A percentile compares a stretch with the other conserved stretches of the same genome.
These are phyloP conservation scores for Abelmoschus esculentus DNA, from an alignment of 345 rosid species.

Conservation along the genomic window DNA sequence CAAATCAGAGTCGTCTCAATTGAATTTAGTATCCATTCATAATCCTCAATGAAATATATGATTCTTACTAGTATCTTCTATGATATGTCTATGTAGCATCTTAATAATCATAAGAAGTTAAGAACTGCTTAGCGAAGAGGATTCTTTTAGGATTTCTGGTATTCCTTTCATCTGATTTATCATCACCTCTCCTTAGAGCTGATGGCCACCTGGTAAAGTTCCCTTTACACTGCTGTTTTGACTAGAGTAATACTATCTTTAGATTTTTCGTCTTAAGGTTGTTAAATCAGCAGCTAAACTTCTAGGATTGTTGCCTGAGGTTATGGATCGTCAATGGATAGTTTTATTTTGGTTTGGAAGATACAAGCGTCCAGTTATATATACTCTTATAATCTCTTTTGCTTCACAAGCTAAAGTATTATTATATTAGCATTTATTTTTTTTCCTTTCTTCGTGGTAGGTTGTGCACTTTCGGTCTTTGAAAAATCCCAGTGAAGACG, in stretches of 20 bases:
- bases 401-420: not conserved
- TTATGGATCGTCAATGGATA: not conserved
- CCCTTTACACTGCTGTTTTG: not conserved
- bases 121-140: no score
- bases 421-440: not conserved
- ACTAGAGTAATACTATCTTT: not conserved
- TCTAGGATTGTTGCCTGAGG: not conserved
- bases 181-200: not conserved
- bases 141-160: no score
- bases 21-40: not conserved
- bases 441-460: slow-evolving; percentile 25
- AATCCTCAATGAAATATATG: not conserved
- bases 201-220: not conserved
- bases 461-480: slow-evolving; percentile 78
- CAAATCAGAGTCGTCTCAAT: not conserved
- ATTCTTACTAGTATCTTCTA: not conserved
- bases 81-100: not conserved
- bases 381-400: not conserved
- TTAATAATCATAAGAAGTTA: no score
- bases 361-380: not conserved
- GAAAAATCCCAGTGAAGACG: slow-evolving; percentile 86
- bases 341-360: not conserved
- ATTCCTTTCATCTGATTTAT: no score
- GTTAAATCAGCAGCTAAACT: not conserved
- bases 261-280: not conserved